phyloP scores from a whole-genome alignment of 805 yeast genomes.

The Kluyveromyces starmeri region DNA sequence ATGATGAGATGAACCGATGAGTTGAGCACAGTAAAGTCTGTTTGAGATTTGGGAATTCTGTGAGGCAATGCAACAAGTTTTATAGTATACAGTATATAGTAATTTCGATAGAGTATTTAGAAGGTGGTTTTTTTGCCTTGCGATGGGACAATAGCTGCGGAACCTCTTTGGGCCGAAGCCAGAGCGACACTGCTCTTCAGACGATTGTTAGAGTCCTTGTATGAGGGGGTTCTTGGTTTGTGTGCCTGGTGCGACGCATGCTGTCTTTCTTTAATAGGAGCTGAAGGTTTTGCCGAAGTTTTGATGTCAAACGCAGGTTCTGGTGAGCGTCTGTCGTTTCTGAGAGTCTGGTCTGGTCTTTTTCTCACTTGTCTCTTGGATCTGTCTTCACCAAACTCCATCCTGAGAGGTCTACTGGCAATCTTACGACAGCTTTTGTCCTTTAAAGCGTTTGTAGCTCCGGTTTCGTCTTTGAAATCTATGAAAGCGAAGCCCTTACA shows the following conservation, averaged over 20 bases:
- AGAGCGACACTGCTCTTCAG: conserved; percentile 75
- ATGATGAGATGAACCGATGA: too few species aligned
- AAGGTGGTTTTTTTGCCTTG: conserved; percentile 62
- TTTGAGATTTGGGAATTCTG: too few species aligned
- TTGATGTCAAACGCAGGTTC: conserved; percentile 5
- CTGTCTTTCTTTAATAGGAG: conserved; percentile 7
- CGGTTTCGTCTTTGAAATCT: conserved; percentile 72
- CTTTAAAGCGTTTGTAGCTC: conserved; percentile 74
- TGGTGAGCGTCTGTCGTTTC: conserved; percentile 1
- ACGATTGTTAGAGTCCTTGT: conserved; percentile 38
- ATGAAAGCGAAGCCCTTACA: conserved; percentile 95
- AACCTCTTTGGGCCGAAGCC: conserved; percentile 81
- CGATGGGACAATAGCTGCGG: conserved; percentile 81
- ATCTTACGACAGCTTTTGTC: conserved; percentile 59
- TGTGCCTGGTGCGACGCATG: conserved; percentile 9
- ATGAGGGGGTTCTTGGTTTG: conserved; percentile 10
- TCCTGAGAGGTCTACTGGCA: conserved; percentile 65
- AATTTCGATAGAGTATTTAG: too few species aligned
- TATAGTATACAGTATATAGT: too few species aligned
- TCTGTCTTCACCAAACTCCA: conserved; percentile 95
- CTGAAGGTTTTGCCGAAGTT: conserved; percentile 6
- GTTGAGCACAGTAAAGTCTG: too few species aligned
- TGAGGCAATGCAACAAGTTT: too few species aligned
- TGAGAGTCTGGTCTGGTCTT: conserved; percentile 11
- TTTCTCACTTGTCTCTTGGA: conserved; percentile 57